phyloP scores from a whole-genome alignment of 148 eudicot genomes.

The Persicaria tinctoria region DNA sequence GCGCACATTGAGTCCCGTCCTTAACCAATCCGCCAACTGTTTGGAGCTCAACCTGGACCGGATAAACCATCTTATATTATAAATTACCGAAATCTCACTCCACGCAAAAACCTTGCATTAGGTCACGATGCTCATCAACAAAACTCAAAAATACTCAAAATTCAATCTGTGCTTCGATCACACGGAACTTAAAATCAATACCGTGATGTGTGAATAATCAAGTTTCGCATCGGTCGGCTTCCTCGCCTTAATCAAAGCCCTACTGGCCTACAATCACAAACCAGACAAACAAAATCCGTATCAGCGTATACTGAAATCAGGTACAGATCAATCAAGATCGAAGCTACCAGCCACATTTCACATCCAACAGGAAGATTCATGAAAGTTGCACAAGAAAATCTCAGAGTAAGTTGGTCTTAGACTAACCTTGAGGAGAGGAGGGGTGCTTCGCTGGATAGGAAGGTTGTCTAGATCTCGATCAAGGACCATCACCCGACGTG shows the following conservation, averaged over 20 bases:
- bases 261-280: conserved; percentile 61
- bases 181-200: conserved; percentile 19
- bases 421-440: too few relatives aligned
- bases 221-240: conserved; percentile 65
- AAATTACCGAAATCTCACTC: not conserved
- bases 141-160: not conserved
- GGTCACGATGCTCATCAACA: not conserved
- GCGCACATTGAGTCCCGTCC: conserved; percentile 98
- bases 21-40: conserved; percentile 93
- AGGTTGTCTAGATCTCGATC: too few relatives aligned
- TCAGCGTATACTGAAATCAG: not conserved
- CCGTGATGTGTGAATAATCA: conserved; percentile 97
- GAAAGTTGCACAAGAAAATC: too few relatives aligned
- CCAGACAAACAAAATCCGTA: not conserved
- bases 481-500: too few relatives aligned
- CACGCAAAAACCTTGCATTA: not conserved
- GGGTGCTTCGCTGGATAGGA: too few relatives aligned
- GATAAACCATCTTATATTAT: not conserved
- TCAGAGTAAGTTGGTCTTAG: too few relatives aligned
- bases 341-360: not conserved
- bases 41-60: conserved; percentile 81
- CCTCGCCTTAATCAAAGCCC: conserved; percentile 74
- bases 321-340: too few relatives aligned
- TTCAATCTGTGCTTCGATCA: not conserved
- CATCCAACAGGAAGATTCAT: not conserved